phyloP scores from a whole-genome alignment of 495 filamentous ascomycete genomes.

The Parmelia sp. region DNA sequence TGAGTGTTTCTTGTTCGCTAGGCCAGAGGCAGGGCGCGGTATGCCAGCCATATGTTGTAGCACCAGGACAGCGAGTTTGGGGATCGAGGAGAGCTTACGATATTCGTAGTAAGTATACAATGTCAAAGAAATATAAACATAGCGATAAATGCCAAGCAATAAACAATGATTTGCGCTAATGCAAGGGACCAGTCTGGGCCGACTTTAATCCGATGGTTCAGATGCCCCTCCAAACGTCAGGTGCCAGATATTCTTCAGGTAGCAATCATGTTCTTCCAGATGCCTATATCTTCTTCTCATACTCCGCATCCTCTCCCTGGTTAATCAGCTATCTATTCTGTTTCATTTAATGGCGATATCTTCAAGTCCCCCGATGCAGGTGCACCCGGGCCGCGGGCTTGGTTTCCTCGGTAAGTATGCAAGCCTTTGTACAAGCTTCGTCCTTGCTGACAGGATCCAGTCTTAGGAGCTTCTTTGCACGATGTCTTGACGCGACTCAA shows the following conservation, averaged over 20 bases:
- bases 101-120: neutral
- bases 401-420: constrained; percentile 73
- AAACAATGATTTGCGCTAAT: constrained; percentile 16
- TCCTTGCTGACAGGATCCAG: constrained; percentile 37
- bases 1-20: constrained; percentile 47
- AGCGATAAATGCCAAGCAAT: constrained; percentile 6
- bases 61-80: no score
- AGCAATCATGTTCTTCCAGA: neutral
- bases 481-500: constrained; percentile 81
- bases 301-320: neutral
- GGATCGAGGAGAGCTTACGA: neutral
- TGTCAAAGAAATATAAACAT: constrained; percentile 8
- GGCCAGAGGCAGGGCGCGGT: constrained; percentile 46
- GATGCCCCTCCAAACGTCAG: constrained; percentile 6
- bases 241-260: neutral
- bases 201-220: constrained; percentile 6
- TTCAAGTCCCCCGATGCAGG: constrained; percentile 37
- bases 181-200: neutral
- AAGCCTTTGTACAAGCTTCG: constrained; percentile 6
- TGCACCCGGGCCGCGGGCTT: constrained; percentile 68
- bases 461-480: constrained; percentile 82
- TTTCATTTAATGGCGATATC: constrained; percentile 10
- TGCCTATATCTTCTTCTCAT: neutral
- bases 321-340: neutral
- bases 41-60: constrained; percentile 45